These are phyloP conservation scores for Lactarius quietus DNA, from an alignment of 768 basidiomycete species.

Conservation along the genomic window DNA sequence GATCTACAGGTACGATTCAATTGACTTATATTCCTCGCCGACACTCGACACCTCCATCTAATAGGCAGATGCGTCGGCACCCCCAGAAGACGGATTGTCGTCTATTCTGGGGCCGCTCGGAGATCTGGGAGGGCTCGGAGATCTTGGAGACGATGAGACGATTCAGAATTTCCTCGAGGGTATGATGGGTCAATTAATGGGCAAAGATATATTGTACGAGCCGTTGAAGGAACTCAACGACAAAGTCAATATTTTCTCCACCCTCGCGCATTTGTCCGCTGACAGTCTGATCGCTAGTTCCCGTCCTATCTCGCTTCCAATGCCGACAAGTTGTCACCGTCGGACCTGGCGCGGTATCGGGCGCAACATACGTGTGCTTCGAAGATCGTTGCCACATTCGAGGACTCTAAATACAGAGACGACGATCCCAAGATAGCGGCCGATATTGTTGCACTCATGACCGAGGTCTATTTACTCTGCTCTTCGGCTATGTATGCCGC, in stretches of 20 bases:
- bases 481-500: not conserved
- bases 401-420: conserved; percentile 56
- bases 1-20: conserved; percentile 40
- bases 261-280: not conserved
- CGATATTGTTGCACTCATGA: conserved; percentile 66
- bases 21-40: conserved; percentile 1
- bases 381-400: conserved; percentile 62
- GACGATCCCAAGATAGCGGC: conserved; percentile 43
- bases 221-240: conserved; percentile 77
- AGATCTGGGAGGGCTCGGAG: conserved; percentile 40
- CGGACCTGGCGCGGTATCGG: conserved; percentile 62
- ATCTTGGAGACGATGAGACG: conserved; percentile 42
- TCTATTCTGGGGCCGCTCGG: conserved; percentile 50
- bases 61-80: conserved; percentile 30
- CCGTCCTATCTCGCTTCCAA: conserved; percentile 67
- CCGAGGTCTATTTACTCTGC: conserved; percentile 47
- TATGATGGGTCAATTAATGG: conserved; percentile 81
- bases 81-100: conserved; percentile 44
- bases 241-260: conserved; percentile 44
- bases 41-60: conserved; percentile 1
- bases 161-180: conserved; percentile 67
- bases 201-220: conserved; percentile 80
- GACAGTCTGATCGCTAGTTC: conserved; percentile 47
- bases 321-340: conserved; percentile 46
- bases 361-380: conserved; percentile 55